These are phyloP conservation scores for Aspergillus fijiensis DNA, from an alignment of 2,329 filamentous ascomycete species.

Conservation along the genomic window DNA sequence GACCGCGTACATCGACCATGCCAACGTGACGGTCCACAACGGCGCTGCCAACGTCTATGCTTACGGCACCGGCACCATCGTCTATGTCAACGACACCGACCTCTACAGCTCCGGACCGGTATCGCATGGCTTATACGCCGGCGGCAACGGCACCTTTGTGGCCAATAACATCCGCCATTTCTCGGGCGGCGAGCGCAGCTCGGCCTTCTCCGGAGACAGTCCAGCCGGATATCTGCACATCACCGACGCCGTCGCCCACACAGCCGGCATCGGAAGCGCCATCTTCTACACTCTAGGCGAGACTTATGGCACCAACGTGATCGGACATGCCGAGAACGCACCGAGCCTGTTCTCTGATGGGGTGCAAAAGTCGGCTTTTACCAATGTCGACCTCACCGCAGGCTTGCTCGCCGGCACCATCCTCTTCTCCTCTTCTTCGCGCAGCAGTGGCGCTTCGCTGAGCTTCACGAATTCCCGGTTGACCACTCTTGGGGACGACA, in stretches of 20 bases:
- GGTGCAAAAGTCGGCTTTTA: too few species aligned
- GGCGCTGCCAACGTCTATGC: slow-evolving; percentile 36
- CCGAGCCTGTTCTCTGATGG: slow-evolving; percentile 9
- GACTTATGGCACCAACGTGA: slow-evolving; percentile 29
- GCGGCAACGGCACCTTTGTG: slow-evolving; percentile 32
- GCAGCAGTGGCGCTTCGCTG: slow-evolving; percentile 23
- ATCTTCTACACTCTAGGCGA: slow-evolving; percentile 33
- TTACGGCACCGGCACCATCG: slow-evolving; percentile 29
- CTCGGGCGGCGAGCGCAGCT: slow-evolving; percentile 33
- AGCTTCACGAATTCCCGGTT: slow-evolving; percentile 25
- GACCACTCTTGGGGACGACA: slow-evolving; percentile 17
- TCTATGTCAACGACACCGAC: slow-evolving; percentile 27
- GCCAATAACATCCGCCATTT: slow-evolving; percentile 26
- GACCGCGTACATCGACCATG: slow-evolving; percentile 23
- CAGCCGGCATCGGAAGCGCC: slow-evolving; percentile 32
- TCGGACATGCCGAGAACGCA: slow-evolving; percentile 23
- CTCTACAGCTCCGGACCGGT: slow-evolving; percentile 36
- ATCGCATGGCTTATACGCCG: slow-evolving; percentile 34
- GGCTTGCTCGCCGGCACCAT: slow-evolving; percentile 31
- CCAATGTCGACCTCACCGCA: slow-evolving; percentile 24
- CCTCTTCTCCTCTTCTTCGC: slow-evolving; percentile 19
- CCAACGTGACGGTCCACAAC: slow-evolving; percentile 37
- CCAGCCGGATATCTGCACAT: slow-evolving; percentile 31
- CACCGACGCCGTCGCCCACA: slow-evolving; percentile 29
- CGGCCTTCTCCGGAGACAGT: slow-evolving; percentile 34